These are phyloP conservation scores for Hypoxylon sp. DNA, from an alignment of 2,329 filamentous ascomycete species.

Conservation along the genomic window DNA sequence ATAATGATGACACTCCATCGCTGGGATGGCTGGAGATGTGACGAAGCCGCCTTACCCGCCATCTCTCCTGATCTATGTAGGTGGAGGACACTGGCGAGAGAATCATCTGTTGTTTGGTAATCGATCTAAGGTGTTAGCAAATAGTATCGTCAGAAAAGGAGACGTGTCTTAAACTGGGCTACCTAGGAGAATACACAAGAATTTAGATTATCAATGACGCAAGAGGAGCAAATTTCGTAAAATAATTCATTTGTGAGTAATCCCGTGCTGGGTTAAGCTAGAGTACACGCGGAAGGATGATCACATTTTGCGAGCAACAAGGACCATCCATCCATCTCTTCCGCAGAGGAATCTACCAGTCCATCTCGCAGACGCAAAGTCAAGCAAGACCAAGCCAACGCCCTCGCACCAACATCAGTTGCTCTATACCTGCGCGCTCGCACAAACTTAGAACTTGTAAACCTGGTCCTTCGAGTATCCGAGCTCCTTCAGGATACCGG, in stretches of 20 bases:
- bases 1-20: background rate
- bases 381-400: slow-evolving; percentile 15
- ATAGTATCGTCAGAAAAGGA: slow-evolving; percentile 17
- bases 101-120: background rate
- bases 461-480: slow-evolving; percentile 92
- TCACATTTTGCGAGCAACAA: background rate
- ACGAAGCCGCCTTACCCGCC: slow-evolving; percentile 2
- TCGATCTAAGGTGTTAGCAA: background rate
- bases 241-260: slow-evolving; percentile 15
- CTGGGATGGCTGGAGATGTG: background rate
- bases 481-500: slow-evolving; percentile 84
- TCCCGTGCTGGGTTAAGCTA: slow-evolving; percentile 20
- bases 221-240: slow-evolving; percentile 4
- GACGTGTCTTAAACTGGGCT: slow-evolving; percentile 2
- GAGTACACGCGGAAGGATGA: slow-evolving; percentile 21
- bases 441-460: slow-evolving; percentile 82
- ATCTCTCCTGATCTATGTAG: background rate
- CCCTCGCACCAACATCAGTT: slow-evolving; percentile 18
- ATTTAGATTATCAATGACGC: slow-evolving; percentile 12
- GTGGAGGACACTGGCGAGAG: background rate
- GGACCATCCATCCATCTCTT: slow-evolving; percentile 23
- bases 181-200: background rate
- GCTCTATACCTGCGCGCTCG: slow-evolving; percentile 16
- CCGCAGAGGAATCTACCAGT: slow-evolving; percentile 22
- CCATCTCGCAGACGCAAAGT: slow-evolving; percentile 19